phyloP scores from a whole-genome alignment of 257 asterid species.

The Nyctanthes arbortristis region DNA sequence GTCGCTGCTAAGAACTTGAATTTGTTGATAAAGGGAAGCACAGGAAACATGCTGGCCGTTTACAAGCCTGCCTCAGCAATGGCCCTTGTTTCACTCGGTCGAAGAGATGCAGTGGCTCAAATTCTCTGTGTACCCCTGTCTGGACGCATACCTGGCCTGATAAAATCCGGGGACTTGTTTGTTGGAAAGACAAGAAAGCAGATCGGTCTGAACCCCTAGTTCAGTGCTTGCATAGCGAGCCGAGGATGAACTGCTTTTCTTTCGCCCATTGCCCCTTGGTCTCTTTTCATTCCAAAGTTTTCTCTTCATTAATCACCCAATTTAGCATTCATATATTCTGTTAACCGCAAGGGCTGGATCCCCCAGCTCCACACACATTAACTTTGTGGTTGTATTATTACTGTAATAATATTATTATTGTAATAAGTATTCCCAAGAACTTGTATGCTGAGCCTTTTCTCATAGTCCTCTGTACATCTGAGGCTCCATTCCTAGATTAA shows the following conservation, averaged over 20 bases:
- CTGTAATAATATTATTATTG: too few relatives aligned
- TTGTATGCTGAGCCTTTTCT: too few relatives aligned
- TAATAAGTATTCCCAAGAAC: too few relatives aligned
- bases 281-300: too few relatives aligned
- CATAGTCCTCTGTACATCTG: too few relatives aligned
- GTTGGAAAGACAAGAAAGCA: constrained; percentile 56
- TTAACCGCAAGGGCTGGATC: too few relatives aligned
- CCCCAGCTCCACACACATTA: too few relatives aligned
- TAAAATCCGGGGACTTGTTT: constrained; percentile 82
- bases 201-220: constrained; percentile 53
- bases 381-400: too few relatives aligned
- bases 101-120: constrained; percentile 64
- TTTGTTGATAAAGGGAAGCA: constrained; percentile 42
- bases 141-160: constrained; percentile 77
- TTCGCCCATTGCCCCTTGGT: too few relatives aligned
- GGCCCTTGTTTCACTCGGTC: constrained; percentile 75
- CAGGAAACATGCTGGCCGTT: constrained; percentile 38
- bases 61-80: constrained; percentile 60
- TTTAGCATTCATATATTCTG: too few relatives aligned
- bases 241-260: background rate
- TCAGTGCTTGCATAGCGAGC: background rate
- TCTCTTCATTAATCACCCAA: too few relatives aligned
- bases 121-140: constrained; percentile 41
- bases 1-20: constrained; percentile 72
- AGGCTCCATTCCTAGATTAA: too few relatives aligned